A percentile compares a stretch with the other conserved stretches of the same genome.
Conservation (phyloP, 805 yeast genomes). For the Nakazawaea holstii region DNA sequence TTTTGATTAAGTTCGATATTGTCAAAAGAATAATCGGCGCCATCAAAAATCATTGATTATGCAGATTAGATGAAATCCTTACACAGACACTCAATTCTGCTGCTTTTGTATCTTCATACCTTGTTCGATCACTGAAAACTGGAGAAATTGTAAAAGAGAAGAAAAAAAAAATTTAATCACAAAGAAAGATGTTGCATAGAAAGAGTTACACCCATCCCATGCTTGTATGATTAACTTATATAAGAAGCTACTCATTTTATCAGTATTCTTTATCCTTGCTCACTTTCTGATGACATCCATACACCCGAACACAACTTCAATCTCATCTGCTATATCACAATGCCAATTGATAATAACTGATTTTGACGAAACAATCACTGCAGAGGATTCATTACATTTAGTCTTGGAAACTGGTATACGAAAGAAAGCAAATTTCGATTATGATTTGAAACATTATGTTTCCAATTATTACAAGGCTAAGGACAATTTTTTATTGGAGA, state of each 20-base stretch:
- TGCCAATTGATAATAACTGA: slow-evolving; percentile 36
- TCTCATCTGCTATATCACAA: neutral
- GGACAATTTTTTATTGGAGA: slow-evolving; percentile 19
- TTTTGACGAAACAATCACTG: slow-evolving; percentile 66
- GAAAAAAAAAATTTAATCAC: no score
- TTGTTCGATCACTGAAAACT: no score
- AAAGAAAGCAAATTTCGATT: slow-evolving; percentile 29
- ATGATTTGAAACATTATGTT: slow-evolving; percentile 38
- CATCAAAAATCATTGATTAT: no score
- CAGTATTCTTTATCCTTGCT: neutral
- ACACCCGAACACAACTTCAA: neutral
- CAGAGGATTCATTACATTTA: slow-evolving; percentile 45
- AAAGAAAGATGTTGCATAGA: no score
- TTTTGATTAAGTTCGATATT: no score
- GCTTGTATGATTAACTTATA: neutral
- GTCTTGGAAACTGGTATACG: slow-evolving; percentile 44
- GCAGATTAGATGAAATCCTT: no score
- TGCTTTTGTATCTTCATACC: no score
- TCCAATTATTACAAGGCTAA: slow-evolving; percentile 36
- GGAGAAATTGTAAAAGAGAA: no score
- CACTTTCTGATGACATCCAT: neutral
- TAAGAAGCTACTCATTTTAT: no score
- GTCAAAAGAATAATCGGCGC: no score
- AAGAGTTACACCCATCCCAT: no score
- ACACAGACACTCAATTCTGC: no score